Evolutionary conservation across 2,329 filamentous ascomycete species (phyloP).

Genomic region (Cladosporium sp.): DNA sequence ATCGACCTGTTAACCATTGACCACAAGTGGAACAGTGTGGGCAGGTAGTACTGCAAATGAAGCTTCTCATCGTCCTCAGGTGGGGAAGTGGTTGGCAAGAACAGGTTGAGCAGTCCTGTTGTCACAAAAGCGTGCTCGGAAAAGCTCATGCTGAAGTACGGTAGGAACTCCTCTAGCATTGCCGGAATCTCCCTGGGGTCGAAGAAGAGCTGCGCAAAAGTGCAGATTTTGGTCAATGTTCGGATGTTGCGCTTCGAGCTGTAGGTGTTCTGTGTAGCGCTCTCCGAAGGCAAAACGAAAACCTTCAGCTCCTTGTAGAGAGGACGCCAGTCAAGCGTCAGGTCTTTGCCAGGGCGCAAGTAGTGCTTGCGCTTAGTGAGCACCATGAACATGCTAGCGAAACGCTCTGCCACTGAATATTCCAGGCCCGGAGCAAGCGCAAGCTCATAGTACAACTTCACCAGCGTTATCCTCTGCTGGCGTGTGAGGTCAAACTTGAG

Average conservation of each 20-base stretch:
- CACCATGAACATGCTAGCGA: conserved; percentile 93
- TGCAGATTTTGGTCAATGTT: conserved; percentile 82
- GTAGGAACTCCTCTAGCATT: conserved; percentile 57
- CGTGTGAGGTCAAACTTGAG: conserved; percentile 96
- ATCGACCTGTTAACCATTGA: conserved; percentile 88
- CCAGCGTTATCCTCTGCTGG: conserved; percentile 77
- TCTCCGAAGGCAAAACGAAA: conserved; percentile 83
- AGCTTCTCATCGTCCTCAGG: conserved; percentile 70
- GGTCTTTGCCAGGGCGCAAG: conserved; percentile 82
- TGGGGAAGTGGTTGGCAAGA: conserved; percentile 81
- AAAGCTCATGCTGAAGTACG: conserved; percentile 86
- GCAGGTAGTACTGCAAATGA: conserved; percentile 85
- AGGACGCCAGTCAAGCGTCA: conserved; percentile 90
- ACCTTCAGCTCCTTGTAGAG: conserved; percentile 91
- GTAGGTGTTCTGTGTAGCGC: conserved; percentile 60
- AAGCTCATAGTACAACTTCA: conserved; percentile 92
- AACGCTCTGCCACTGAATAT: conserved; percentile 76
- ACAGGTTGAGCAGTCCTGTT: conserved; percentile 79
- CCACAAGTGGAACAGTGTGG: conserved; percentile 96
- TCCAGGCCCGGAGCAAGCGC: conserved; percentile 88
- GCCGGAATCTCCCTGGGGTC: conserved; percentile 81
- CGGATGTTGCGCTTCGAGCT: conserved; percentile 63
- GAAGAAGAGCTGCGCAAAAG: conserved; percentile 89
- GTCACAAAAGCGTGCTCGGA: conserved; percentile 90
- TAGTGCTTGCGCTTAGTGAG: conserved; percentile 99